Evolutionary conservation across 179 eudicot genomes (phyloP).

Genomic region (Corrigiola litoralis): DNA sequence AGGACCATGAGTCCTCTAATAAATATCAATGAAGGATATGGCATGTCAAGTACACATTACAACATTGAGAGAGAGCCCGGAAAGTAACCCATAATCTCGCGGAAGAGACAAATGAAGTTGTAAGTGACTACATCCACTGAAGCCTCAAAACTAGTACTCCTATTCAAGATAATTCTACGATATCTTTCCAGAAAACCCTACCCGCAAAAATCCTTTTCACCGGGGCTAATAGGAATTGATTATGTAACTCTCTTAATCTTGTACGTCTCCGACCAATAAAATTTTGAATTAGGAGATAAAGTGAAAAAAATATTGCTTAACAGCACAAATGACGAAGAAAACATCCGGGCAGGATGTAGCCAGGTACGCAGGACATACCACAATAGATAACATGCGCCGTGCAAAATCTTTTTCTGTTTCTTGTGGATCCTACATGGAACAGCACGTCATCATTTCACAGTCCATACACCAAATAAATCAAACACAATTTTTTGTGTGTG

Average conservation of each 20-base stretch:
- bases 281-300: background rate
- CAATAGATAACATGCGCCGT: conserved; percentile 69
- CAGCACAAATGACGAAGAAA: background rate
- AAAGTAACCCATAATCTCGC: too few relatives aligned
- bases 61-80: too few relatives aligned
- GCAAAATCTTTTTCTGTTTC: conserved; percentile 86
- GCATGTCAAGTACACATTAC: too few relatives aligned
- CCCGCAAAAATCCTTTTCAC: background rate
- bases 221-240: background rate
- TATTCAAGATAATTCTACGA: too few relatives aligned
- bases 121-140: too few relatives aligned
- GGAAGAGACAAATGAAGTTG: too few relatives aligned
- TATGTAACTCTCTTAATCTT: background rate
- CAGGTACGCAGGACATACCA: conserved; percentile 47
- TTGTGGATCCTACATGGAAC: conserved; percentile 59
- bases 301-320: background rate
- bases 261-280: background rate
- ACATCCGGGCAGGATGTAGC: background rate
- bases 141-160: too few relatives aligned
- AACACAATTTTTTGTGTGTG: background rate
- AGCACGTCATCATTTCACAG: conserved; percentile 5
- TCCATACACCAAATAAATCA: conserved; percentile 5
- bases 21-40: too few relatives aligned
- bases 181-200: conserved; percentile 1
- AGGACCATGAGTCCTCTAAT: too few relatives aligned